Conservation (phyloP, 1,284 basidiomycete species). For the Exobasidium rhododendri region DNA sequence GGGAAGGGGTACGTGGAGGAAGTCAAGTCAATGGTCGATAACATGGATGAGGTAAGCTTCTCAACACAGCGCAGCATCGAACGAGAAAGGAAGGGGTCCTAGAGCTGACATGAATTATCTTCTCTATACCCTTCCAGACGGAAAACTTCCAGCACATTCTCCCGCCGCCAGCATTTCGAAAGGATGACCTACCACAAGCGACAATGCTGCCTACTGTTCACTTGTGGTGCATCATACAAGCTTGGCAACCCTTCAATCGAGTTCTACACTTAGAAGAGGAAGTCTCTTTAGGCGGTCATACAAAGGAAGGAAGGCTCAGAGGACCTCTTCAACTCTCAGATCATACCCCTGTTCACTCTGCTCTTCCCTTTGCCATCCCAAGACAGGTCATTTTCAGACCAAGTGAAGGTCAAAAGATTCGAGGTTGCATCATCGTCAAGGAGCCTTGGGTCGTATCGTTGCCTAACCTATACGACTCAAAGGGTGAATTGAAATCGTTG, state of each 20-base stretch:
- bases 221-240: slow-evolving; percentile 20
- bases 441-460: slow-evolving; percentile 17
- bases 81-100: too few species aligned
- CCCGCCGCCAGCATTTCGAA: slow-evolving; percentile 16
- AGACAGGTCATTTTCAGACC: slow-evolving; percentile 18
- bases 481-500: not conserved
- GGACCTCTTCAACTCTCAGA: slow-evolving; percentile 16
- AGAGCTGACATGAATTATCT: too few species aligned
- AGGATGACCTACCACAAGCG: slow-evolving; percentile 17
- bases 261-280: slow-evolving; percentile 18
- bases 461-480: not conserved
- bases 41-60: not conserved
- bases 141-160: slow-evolving; percentile 18
- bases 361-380: slow-evolving; percentile 2
- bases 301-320: not conserved
- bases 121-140: too few species aligned
- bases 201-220: slow-evolving; percentile 19
- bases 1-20: not conserved
- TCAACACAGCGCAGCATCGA: too few species aligned
- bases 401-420: slow-evolving; percentile 6
- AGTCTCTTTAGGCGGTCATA: slow-evolving; percentile 12
- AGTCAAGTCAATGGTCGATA: not conserved
- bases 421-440: slow-evolving; percentile 14
- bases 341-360: slow-evolving; percentile 15
- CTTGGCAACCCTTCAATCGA: slow-evolving; percentile 15